phyloP scores from a whole-genome alignment of 1,139 yeast species.

The Diutina siamensis region DNA sequence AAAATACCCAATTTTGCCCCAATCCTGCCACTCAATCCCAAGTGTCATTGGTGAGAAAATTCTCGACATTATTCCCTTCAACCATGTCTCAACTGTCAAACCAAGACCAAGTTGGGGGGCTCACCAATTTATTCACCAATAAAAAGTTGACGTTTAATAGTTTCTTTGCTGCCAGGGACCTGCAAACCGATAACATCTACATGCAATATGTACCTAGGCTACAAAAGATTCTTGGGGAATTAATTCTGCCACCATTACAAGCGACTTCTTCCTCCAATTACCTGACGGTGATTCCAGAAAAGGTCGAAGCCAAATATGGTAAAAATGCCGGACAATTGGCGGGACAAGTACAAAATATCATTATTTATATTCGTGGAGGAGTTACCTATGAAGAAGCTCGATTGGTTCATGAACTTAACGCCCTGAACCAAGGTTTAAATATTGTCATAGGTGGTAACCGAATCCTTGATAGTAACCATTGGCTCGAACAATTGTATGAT shows the following conservation, averaged over 20 bases:
- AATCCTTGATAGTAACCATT: slow-evolving; percentile 47
- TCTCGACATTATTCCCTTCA: slow-evolving; percentile 15
- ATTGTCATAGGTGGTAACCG: slow-evolving; percentile 69
- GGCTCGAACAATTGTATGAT: slow-evolving; percentile 28
- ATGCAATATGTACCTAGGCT: slow-evolving; percentile 71
- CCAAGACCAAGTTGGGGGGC: not conserved
- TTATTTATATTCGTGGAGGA: slow-evolving; percentile 82
- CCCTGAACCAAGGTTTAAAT: slow-evolving; percentile 34
- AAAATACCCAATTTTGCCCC: slow-evolving; percentile 18
- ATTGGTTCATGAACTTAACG: slow-evolving; percentile 60
- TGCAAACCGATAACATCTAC: slow-evolving; percentile 35
- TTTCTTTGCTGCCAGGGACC: slow-evolving; percentile 11
- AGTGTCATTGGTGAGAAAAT: slow-evolving; percentile 21
- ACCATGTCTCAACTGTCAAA: not conserved
- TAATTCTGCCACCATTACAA: slow-evolving; percentile 6
- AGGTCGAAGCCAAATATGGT: slow-evolving; percentile 24
- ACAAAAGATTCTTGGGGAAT: slow-evolving; percentile 25
- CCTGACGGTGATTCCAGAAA: slow-evolving; percentile 14
- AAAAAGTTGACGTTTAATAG: slow-evolving; percentile 16
- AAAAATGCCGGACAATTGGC: slow-evolving; percentile 22
- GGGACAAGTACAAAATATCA: slow-evolving; percentile 43
- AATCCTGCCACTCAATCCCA: slow-evolving; percentile 26
- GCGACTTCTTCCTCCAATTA: slow-evolving; percentile 10
- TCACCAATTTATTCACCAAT: slow-evolving; percentile 17
- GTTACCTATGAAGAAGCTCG: slow-evolving; percentile 88